Evolutionary conservation across 2,329 filamentous ascomycete species (phyloP).

Genomic region (Trichoderma polysporum): DNA sequence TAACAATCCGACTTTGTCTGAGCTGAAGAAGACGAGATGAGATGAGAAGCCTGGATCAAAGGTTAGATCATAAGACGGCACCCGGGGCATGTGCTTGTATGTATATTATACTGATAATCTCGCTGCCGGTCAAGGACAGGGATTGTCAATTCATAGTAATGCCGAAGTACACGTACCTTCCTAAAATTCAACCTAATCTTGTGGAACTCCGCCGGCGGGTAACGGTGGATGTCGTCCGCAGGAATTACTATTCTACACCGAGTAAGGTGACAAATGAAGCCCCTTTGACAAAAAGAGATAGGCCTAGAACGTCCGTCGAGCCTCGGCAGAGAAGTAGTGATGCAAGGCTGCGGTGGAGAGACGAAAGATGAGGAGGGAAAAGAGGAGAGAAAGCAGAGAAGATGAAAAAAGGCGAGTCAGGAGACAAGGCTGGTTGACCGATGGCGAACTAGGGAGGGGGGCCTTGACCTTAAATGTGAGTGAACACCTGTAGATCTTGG

Average conservation of each 20-base stretch:
- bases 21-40: neutral
- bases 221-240: neutral
- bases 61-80: neutral
- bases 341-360: neutral
- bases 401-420: neutral
- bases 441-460: neutral
- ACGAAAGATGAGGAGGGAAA: neutral
- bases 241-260: neutral
- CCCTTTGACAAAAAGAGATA: neutral
- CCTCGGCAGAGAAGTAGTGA: slow-evolving; percentile 8
- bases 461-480: neutral
- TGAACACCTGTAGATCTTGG: neutral
- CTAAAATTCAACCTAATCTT: slow-evolving; percentile 12
- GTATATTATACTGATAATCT: neutral
- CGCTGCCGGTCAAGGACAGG: neutral
- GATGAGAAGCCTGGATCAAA: neutral
- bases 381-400: neutral
- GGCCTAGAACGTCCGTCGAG: slow-evolving; percentile 8
- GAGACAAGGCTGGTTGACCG: slow-evolving; percentile 14
- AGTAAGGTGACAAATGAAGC: neutral
- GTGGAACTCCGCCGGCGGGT: slow-evolving; percentile 11
- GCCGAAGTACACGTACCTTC: slow-evolving; percentile 12
- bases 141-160: neutral
- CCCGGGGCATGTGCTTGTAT: neutral
- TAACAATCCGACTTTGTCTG: neutral